Base-by-base conservation (phyloP, 805 yeast genomes). In the Lipomyces sp. region DNA sequence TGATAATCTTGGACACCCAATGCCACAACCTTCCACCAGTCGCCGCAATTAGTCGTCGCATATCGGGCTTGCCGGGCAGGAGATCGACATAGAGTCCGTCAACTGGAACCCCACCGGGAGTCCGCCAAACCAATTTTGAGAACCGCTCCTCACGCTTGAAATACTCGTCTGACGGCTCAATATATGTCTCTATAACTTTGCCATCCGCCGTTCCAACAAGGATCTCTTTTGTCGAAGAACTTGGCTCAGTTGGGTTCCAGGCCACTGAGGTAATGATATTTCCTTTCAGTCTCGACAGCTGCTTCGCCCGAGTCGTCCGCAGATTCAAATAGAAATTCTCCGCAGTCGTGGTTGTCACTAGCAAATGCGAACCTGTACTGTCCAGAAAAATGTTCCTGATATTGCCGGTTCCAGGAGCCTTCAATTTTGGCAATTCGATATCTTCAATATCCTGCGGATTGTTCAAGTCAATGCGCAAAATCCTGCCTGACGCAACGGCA, bases 401-500 rank as follows among this genome's bases (percentile, higher is more conserved):
- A 18, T 73, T 60, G 33, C 75, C 79, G 0, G 73, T 70, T 5
- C 75, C 75, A 39, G 73, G 68, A 29, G 71, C 63, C 35, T 74
- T 73, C 50, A 69, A 57, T 58, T 71, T 67, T 15, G 72, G 72
- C 48, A 70, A 50, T 39, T 75, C 78, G 24, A 78, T 71, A 51
- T 79, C 71, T 50, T 80, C 82, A 4, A 90, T 87, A 6, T 80
- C 80, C 45, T 88, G 85, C 0, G 95, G 95, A 59, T 81, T 81
- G 60, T 85, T 87, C 69, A 90, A 77, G 71, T 89, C 86, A 39
- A 90, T 88, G n/a, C 89, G 77, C 69, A 84, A 84, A n/a, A 90
- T 76, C 15, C 81, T 73, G 0, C 89, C 88, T 7, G 82, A 77
- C 59, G 78, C 79, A 64, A 86, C 78, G 0, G 87, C 85, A 57